Percentiles rank a stretch among this genome's conserved stretches.
Evolutionary conservation across 2,329 filamentous ascomycete species (phyloP).

Genomic region (Phaeosphaeriaceae sp.): DNA sequence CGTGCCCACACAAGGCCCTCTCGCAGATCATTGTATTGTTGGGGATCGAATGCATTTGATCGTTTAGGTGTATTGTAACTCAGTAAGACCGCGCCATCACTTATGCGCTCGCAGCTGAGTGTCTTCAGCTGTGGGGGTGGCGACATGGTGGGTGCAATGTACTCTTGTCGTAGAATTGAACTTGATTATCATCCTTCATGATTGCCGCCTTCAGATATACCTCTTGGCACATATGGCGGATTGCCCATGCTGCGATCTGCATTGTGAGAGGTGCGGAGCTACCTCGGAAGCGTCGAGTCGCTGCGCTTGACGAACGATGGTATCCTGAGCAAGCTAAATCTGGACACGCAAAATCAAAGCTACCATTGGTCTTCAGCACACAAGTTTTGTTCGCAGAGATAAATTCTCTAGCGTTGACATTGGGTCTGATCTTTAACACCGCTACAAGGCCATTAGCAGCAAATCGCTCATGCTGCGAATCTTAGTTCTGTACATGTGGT

Average conservation of each 20-base stretch:
- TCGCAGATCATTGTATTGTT: slow-evolving; percentile 20
- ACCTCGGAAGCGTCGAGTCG: slow-evolving; percentile 18
- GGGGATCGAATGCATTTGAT: slow-evolving; percentile 23
- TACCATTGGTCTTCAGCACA: too few relatives aligned
- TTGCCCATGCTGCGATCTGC: background rate
- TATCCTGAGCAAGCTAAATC: too few relatives aligned
- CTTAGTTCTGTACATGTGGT: too few relatives aligned
- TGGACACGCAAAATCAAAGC: too few relatives aligned
- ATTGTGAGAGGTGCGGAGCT: slow-evolving; percentile 11
- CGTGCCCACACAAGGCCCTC: slow-evolving; percentile 23
- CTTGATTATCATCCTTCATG: background rate
- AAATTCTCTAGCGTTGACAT: too few relatives aligned
- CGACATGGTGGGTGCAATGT: slow-evolving; percentile 5
- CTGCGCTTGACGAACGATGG: slow-evolving; percentile 3
- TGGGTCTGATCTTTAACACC: too few relatives aligned
- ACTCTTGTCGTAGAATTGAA: background rate
- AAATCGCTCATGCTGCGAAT: too few relatives aligned
- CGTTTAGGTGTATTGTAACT: slow-evolving; percentile 24
- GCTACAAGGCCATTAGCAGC: too few relatives aligned
- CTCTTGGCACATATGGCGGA: background rate
- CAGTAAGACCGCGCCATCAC: slow-evolving; percentile 16
- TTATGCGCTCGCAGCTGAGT: slow-evolving; percentile 18
- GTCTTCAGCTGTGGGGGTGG: slow-evolving; percentile 16
- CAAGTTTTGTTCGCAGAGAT: too few relatives aligned
- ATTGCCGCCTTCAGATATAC: background rate